A percentile compares a stretch with the other conserved stretches of the same genome.
Conservation (phyloP, 192 early-diverging fungal species). For the Coemansia sp. region DNA sequence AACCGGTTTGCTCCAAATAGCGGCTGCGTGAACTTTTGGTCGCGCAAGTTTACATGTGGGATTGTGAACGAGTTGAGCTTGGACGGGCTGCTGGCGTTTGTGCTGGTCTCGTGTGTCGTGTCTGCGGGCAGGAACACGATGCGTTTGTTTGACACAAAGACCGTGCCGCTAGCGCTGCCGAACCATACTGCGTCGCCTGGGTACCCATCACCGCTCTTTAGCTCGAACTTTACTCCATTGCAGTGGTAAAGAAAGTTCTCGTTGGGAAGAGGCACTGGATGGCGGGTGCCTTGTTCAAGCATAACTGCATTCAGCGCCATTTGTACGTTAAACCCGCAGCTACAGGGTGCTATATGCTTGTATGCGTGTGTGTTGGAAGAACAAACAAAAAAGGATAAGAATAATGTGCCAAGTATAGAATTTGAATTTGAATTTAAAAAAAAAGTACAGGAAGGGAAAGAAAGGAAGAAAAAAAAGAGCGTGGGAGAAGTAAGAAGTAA, state of each 20-base stretch:
- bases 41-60: constrained; percentile 29
- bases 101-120: constrained; percentile 38
- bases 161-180: constrained; percentile 34
- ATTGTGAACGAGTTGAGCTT: constrained; percentile 41
- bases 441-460: not conserved
- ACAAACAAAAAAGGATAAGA: not conserved
- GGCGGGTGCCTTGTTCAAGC: constrained; percentile 40
- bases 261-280: constrained; percentile 44
- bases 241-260: constrained; percentile 57
- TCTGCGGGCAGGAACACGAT: constrained; percentile 33
- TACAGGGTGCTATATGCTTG: not conserved
- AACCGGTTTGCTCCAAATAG: constrained; percentile 47
- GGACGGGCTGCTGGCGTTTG: not conserved
- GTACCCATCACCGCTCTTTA: constrained; percentile 38
- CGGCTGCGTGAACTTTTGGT: constrained; percentile 37
- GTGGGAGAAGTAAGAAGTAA: constrained; percentile 1
- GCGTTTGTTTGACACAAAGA: constrained; percentile 54
- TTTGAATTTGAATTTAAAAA: not conserved
- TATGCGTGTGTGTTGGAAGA: not conserved
- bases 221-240: constrained; percentile 54
- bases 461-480: too few species aligned
- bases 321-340: not conserved
- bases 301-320: constrained; percentile 52
- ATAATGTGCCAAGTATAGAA: too few species aligned
- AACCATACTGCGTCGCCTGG: constrained; percentile 26